Conservation (phyloP, 1,284 basidiomycete genomes). For the Malassezia japonica region DNA sequence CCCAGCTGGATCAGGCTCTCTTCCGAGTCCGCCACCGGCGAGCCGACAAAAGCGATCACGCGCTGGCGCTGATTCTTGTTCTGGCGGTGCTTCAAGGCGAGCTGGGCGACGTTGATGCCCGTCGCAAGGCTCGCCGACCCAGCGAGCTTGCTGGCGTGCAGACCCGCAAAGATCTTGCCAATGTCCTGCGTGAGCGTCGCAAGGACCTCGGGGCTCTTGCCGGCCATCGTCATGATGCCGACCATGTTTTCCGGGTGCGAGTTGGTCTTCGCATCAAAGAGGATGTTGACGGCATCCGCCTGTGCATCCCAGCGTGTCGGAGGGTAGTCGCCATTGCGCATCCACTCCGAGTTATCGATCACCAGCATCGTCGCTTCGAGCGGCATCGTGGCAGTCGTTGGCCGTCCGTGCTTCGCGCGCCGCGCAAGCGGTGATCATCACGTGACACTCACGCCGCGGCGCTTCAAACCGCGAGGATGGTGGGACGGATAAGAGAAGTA, state of each 20-base stretch:
- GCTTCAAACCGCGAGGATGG: constrained; percentile 21
- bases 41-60: constrained; percentile 84
- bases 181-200: constrained; percentile 91
- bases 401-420: not conserved
- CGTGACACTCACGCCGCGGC: constrained; percentile 2
- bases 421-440: constrained; percentile 3
- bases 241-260: constrained; percentile 90
- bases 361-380: constrained; percentile 49
- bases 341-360: constrained; percentile 49
- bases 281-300: constrained; percentile 75
- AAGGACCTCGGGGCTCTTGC: constrained; percentile 67
- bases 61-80: constrained; percentile 97
- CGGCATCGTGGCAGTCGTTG: constrained; percentile 28
- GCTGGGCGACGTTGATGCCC: constrained; percentile 81
- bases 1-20: constrained; percentile 61
- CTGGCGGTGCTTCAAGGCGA: constrained; percentile 92
- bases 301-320: constrained; percentile 77
- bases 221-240: constrained; percentile 94
- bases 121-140: constrained; percentile 76
- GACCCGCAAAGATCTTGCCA: constrained; percentile 74
- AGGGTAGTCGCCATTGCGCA: constrained; percentile 76
- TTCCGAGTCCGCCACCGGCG: constrained; percentile 54
- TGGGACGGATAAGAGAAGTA: constrained; percentile 57
- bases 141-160: constrained; percentile 66
- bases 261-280: constrained; percentile 87